phyloP scores from a whole-genome alignment of 495 filamentous ascomycete genomes.

The Aspergillus funiculosus region DNA sequence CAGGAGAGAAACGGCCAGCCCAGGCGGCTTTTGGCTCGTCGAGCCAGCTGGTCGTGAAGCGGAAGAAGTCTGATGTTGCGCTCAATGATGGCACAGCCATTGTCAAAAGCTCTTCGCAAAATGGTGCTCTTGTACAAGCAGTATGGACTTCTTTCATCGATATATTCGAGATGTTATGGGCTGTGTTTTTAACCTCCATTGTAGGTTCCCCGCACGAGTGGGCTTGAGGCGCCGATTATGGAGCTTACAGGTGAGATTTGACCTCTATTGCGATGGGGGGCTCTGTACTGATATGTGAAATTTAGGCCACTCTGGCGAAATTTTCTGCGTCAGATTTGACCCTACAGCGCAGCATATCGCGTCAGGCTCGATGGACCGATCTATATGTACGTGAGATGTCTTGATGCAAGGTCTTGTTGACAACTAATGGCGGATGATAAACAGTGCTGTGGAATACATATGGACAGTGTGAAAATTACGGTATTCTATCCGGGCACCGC shows the following conservation, averaged over 20 bases:
- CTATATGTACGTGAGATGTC: conserved; percentile 59
- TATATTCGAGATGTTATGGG: neutral
- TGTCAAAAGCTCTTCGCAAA: conserved; percentile 58
- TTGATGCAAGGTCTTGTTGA: neutral
- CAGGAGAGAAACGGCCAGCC: conserved; percentile 83
- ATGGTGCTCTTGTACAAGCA: conserved; percentile 75
- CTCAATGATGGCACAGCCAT: conserved; percentile 57
- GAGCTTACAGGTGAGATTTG: conserved; percentile 67
- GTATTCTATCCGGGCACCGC: conserved; percentile 77
- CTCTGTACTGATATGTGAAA: conserved; percentile 11
- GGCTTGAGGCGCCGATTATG: conserved; percentile 88
- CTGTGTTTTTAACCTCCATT: conserved; percentile 13
- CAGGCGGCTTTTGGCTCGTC: conserved; percentile 70
- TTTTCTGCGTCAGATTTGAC: conserved; percentile 89
- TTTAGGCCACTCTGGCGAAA: conserved; percentile 65
- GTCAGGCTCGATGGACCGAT: conserved; percentile 91
- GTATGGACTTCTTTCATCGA: conserved; percentile 48
- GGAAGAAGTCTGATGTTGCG: conserved; percentile 68
- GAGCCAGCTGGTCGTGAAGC: conserved; percentile 75
- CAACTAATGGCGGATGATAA: conserved; percentile 7
- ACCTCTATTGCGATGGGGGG: neutral
- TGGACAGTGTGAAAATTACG: conserved; percentile 90
- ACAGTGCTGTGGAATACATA: conserved; percentile 89
- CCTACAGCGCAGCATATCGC: conserved; percentile 82
- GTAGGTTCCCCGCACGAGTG: conserved; percentile 77